Evolutionary conservation across 2,329 filamentous ascomycete genomes (phyloP).

Genomic region (Colletotrichum incanum): DNA sequence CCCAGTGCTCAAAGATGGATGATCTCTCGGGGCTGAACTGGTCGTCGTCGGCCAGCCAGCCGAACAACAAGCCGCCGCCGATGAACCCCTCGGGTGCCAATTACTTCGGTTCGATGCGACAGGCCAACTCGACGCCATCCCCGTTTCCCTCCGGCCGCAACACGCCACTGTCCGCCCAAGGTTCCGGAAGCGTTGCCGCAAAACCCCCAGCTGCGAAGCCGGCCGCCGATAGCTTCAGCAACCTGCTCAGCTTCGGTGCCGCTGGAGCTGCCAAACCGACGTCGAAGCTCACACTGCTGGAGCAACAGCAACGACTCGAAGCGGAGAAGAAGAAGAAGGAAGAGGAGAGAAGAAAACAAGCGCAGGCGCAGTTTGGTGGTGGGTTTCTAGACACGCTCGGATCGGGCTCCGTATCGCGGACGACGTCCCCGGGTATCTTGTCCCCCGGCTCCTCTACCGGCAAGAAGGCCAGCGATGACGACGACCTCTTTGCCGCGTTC

Average conservation of each 20-base stretch:
- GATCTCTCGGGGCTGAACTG: constrained; percentile 75
- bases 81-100: constrained; percentile 59
- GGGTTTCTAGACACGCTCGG: constrained; percentile 85
- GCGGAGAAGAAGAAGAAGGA: constrained; percentile 80
- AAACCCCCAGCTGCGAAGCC: constrained; percentile 66
- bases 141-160: constrained; percentile 70
- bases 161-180: constrained; percentile 69
- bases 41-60: constrained; percentile 59
- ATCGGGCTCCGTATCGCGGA: constrained; percentile 64
- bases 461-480: constrained; percentile 63
- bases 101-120: constrained; percentile 67
- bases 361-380: constrained; percentile 83
- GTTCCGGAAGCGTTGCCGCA: constrained; percentile 59
- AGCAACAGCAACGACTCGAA: constrained; percentile 80
- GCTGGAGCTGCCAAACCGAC: constrained; percentile 69
- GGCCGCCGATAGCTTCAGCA: constrained; percentile 82
- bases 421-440: constrained; percentile 59
- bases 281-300: constrained; percentile 82
- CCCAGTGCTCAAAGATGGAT: constrained; percentile 64
- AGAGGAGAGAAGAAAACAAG: constrained; percentile 78
- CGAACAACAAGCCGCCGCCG: constrained; percentile 59
- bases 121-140: constrained; percentile 70
- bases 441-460: constrained; percentile 47
- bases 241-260: constrained; percentile 74
- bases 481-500: constrained; percentile 79